Conservation (phyloP, 108 stramenopile genomes). For the Mayamaea pseudoterrestris region DNA sequence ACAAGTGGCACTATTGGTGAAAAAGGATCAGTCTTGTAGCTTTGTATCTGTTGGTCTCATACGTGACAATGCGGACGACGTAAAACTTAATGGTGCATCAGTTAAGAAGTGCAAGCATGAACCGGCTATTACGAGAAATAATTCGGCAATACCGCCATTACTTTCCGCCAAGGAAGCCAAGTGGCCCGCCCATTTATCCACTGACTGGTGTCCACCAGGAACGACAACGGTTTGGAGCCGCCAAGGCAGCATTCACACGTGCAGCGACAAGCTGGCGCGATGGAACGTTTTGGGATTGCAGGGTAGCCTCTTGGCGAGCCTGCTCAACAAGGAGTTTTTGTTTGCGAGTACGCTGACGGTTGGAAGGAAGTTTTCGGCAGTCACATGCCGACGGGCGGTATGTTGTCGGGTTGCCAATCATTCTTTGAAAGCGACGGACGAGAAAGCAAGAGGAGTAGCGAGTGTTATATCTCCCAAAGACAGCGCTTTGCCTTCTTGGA, state of each 20-base stretch:
- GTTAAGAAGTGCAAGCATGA: background rate
- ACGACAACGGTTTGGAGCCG: slow-evolving; percentile 40
- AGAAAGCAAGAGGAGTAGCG: background rate
- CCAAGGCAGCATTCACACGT: slow-evolving; percentile 39
- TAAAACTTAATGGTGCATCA: background rate
- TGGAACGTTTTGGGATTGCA: slow-evolving; percentile 78
- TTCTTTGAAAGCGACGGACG: slow-evolving; percentile 1
- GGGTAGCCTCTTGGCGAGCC: slow-evolving; percentile 52
- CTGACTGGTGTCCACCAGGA: slow-evolving; percentile 79
- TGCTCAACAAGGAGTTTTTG: slow-evolving; percentile 33
- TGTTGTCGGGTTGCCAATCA: slow-evolving; percentile 45
- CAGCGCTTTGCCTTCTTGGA: slow-evolving; percentile 8
- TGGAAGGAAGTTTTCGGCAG: slow-evolving; percentile 58
- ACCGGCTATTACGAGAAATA: too few relatives aligned
- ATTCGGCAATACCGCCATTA: too few relatives aligned
- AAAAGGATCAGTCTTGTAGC: slow-evolving; percentile 28
- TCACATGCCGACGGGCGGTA: slow-evolving; percentile 60
- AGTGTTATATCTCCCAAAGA: background rate
- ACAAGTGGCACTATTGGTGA: slow-evolving; percentile 64
- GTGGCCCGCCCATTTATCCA: slow-evolving; percentile 60
- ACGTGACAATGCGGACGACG: background rate
- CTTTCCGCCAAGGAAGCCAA: slow-evolving; percentile 8
- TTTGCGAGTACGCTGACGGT: slow-evolving; percentile 61
- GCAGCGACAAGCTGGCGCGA: slow-evolving; percentile 71
- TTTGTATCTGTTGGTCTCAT: background rate